Percentiles rank a stretch among this genome's conserved stretches.
Evolutionary conservation across 1,139 yeast genomes (phyloP).

Genomic region (Pichia norvegensis): DNA sequence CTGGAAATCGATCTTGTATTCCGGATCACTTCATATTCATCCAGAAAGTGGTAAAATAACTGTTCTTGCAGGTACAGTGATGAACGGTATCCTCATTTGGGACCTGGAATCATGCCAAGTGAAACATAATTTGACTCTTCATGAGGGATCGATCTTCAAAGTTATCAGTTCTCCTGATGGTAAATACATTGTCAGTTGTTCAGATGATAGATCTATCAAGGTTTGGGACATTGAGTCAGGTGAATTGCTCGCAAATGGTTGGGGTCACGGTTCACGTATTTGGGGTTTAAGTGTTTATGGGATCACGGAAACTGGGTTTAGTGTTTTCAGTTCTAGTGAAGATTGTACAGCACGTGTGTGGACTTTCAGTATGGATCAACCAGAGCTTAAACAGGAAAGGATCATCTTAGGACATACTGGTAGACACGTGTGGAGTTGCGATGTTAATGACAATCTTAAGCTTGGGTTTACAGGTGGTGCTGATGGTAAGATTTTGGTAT

Average conservation of each 20-base stretch:
- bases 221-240: slow-evolving; percentile 61
- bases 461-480: slow-evolving; percentile 79
- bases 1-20: slow-evolving; percentile 78
- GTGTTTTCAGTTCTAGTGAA: slow-evolving; percentile 65
- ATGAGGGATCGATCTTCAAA: slow-evolving; percentile 88
- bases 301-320: slow-evolving; percentile 27
- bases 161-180: slow-evolving; percentile 57
- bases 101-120: slow-evolving; percentile 38
- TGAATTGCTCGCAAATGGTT: slow-evolving; percentile 61
- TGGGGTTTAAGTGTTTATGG: slow-evolving; percentile 67
- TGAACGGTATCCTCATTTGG: slow-evolving; percentile 85
- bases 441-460: slow-evolving; percentile 39
- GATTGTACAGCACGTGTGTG: slow-evolving; percentile 86
- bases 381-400: slow-evolving; percentile 35
- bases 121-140: slow-evolving; percentile 54
- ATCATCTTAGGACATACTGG: slow-evolving; percentile 67
- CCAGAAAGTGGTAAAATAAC: slow-evolving; percentile 34
- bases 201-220: slow-evolving; percentile 86
- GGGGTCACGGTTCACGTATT: slow-evolving; percentile 95
- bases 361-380: slow-evolving; percentile 35
- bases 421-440: slow-evolving; percentile 83
- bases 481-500: slow-evolving; percentile 69
- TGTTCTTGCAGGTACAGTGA: slow-evolving; percentile 86
- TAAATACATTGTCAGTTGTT: slow-evolving; percentile 61
- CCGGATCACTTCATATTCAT: slow-evolving; percentile 60